Evolutionary conservation across 1,284 basidiomycete species (phyloP).

Genomic region (Fomes fomentarius): DNA sequence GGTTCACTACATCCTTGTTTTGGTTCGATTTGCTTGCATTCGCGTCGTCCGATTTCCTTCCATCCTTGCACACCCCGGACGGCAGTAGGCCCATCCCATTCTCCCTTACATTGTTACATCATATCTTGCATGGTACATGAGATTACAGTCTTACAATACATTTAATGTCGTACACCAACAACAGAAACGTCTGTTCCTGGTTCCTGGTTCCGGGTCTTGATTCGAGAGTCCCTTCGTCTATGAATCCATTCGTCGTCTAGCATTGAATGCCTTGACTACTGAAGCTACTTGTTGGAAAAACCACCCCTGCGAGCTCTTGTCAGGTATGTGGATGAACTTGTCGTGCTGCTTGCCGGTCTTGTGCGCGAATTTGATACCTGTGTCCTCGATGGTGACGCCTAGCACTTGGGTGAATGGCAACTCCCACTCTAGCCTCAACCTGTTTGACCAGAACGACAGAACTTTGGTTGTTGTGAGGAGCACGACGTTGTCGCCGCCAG

Average conservation of each 20-base stretch:
- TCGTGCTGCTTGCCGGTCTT: conserved; percentile 73
- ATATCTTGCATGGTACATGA: conserved; percentile 26
- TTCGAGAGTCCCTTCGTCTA: conserved; percentile 11
- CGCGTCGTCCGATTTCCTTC: conserved; percentile 18
- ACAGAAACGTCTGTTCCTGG: not conserved
- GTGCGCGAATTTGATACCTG: conserved; percentile 84
- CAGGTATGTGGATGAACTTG: conserved; percentile 76
- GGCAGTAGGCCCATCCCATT: conserved; percentile 3
- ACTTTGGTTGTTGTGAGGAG: conserved; percentile 82
- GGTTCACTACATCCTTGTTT: conserved; percentile 7
- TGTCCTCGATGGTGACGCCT: conserved; percentile 88
- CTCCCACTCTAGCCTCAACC: conserved; percentile 91
- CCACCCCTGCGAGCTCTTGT: conserved; percentile 75
- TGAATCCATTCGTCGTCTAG: conserved; percentile 69
- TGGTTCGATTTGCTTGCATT: conserved; percentile 9
- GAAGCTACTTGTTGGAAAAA: conserved; percentile 76
- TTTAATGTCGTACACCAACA: conserved; percentile 15
- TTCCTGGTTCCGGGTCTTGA: not conserved
- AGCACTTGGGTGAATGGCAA: conserved; percentile 87
- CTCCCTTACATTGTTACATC: conserved; percentile 20
- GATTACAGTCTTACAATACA: conserved; percentile 30
- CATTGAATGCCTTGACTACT: conserved; percentile 77
- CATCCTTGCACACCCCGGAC: not conserved
- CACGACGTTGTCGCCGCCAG: conserved; percentile 83
- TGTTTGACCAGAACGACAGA: conserved; percentile 86